Conservation (phyloP, 371 early-diverging fungal genomes). For the Rhizomucor pusillus region DNA sequence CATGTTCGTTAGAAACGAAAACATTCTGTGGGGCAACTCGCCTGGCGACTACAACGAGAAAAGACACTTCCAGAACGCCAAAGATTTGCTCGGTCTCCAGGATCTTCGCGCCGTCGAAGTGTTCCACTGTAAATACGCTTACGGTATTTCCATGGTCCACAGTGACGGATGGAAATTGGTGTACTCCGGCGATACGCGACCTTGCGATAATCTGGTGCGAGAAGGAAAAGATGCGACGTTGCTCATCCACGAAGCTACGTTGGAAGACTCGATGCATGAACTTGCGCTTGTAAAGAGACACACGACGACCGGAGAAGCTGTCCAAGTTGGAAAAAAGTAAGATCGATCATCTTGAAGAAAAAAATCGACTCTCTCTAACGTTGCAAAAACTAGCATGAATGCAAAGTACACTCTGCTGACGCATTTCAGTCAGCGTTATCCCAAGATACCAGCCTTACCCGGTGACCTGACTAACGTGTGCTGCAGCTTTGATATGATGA, state of each 20-base stretch:
- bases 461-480: constrained; percentile 55
- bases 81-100: constrained; percentile 45
- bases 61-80: constrained; percentile 17
- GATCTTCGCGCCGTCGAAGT: constrained; percentile 68
- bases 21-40: constrained; percentile 6
- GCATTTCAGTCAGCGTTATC: constrained; percentile 98
- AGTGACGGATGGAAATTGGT: constrained; percentile 67
- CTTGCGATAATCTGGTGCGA: constrained; percentile 71
- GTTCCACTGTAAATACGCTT: constrained; percentile 79
- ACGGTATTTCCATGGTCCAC: constrained; percentile 71
- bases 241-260: constrained; percentile 97
- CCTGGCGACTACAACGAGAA: constrained; percentile 3
- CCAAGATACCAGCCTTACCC: constrained; percentile 68
- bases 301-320: constrained; percentile 88
- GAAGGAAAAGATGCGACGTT: constrained; percentile 75
- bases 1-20: constrained; percentile 33
- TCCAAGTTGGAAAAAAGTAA: constrained; percentile 73
- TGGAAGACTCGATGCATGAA: constrained; percentile 77
- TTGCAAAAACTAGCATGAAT: constrained; percentile 53
- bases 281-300: constrained; percentile 90
- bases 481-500: constrained; percentile 86
- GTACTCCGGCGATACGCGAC: constrained; percentile 98
- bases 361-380: background rate
- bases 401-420: constrained; percentile 87
- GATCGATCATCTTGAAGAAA: background rate